Conservation (phyloP, 306 rosid species). For the Medicago arabica region DNA sequence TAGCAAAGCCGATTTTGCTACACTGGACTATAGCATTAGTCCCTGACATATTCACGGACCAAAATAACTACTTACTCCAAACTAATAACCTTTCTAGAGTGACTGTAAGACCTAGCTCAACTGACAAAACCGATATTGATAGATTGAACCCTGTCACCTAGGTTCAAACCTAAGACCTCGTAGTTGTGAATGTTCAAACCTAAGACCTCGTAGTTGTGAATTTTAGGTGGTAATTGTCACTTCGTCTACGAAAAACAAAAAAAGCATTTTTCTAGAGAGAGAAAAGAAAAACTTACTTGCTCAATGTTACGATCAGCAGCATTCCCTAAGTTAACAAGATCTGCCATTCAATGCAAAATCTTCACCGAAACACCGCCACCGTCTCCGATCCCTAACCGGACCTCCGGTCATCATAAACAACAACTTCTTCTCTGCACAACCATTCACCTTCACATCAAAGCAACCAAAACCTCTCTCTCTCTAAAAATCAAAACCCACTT, state of each 20-base stretch:
- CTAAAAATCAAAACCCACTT: conserved; percentile 36
- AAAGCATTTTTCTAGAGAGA: conserved; percentile 13
- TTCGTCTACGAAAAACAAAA: too few relatives aligned
- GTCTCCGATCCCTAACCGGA: conserved; percentile 78
- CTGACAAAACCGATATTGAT: too few relatives aligned
- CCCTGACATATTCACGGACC: not conserved
- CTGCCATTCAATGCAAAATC: conserved; percentile 97
- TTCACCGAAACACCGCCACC: conserved; percentile 86
- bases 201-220: too few relatives aligned
- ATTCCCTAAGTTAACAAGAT: conserved; percentile 92
- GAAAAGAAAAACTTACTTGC: conserved; percentile 66
- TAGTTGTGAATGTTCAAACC: too few relatives aligned
- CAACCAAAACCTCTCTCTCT: conserved; percentile 46
- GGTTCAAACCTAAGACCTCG: too few relatives aligned
- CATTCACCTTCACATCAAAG: conserved; percentile 69
- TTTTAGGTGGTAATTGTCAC: too few relatives aligned
- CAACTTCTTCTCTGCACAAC: conserved; percentile 65
- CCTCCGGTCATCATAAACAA: conserved; percentile 90
- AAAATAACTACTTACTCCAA: not conserved
- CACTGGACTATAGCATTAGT: too few relatives aligned
- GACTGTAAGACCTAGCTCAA: too few relatives aligned
- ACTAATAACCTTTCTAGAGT: not conserved
- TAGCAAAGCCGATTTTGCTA: too few relatives aligned
- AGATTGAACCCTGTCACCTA: too few relatives aligned
- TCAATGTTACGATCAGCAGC: conserved; percentile 92